Evolutionary conservation across 2,329 filamentous ascomycete species (phyloP), one percentile per base, ranked within the genome.

Genomic region (Alternaria consortialis): DNA sequence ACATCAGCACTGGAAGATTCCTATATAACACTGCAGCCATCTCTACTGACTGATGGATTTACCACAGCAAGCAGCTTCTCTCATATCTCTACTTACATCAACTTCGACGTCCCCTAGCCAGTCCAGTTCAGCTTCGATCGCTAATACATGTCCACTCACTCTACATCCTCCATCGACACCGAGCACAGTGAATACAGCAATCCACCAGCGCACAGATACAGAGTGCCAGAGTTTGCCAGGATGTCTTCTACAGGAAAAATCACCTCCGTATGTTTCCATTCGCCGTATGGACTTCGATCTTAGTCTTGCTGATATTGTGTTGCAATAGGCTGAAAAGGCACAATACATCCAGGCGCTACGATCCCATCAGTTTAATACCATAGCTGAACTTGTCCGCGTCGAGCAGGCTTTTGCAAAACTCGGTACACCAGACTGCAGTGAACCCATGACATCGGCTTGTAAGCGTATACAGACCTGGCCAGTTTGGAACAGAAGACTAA

Each of bases 371-470:
- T 82, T 92, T 74, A 93, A 92, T 74, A 92, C 90, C 0, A 82
- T 93, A 20, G 89, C 87, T 0, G 90, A 91, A 64, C 85, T 93
- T 29, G 88, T 90, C 66, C 88, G 89, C 15, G 88, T 92, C 67
- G 91, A 93, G 75, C 86, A 87, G 57, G 82, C 86, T 4, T 88
- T 90, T 25, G 86, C 88, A 3, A 77, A 81, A 2, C 84, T 86
- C 60, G 83, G 87, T 32, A 82, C 84, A 40, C 83, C 86, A 43
- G 86, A 88, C 54, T 86, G 91, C 47, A 85, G 85, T 13, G 84
- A 84, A 29, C 88, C 90, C 11, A 90, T 93, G 88, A 91, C 89
- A 4, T 79, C 84, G 3, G 90, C 90, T 2, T 93, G 90, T 80
- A 70, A 50, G 46, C 11, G 20, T 48, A 17, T 13, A 34, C 17